Conservation (phyloP, 352 stramenopile species). For the Phytophthora fragariaefolia region DNA sequence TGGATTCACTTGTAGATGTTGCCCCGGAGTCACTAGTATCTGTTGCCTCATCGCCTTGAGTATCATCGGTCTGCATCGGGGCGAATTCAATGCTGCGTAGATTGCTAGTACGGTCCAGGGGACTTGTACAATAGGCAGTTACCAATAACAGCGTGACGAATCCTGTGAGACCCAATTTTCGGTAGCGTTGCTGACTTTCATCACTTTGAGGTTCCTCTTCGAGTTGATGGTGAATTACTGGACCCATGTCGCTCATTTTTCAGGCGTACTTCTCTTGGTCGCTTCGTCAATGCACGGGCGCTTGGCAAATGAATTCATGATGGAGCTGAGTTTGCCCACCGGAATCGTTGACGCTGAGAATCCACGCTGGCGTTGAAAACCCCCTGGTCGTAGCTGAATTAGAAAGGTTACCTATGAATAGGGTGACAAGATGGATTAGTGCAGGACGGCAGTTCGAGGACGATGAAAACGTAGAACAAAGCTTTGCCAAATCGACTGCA, state of each 20-base stretch:
- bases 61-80: constrained; percentile 3
- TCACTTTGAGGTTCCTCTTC: background rate
- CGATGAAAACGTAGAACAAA: background rate
- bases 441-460: background rate
- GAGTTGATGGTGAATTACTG: background rate
- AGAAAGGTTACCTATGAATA: background rate
- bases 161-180: background rate
- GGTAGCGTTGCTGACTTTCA: background rate
- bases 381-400: background rate
- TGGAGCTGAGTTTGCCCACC: background rate
- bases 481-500: background rate
- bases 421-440: background rate
- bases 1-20: background rate
- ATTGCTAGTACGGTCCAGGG: background rate
- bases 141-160: constrained; percentile 1
- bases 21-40: background rate
- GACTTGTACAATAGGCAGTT: background rate
- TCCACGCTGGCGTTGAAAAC: background rate
- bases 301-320: background rate
- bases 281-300: background rate
- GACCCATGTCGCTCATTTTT: background rate
- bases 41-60: background rate
- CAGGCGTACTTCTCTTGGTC: background rate
- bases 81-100: background rate
- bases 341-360: background rate